Conservation (phyloP, 176 grass and related monocot species). For the Zoysia pacifica region DNA sequence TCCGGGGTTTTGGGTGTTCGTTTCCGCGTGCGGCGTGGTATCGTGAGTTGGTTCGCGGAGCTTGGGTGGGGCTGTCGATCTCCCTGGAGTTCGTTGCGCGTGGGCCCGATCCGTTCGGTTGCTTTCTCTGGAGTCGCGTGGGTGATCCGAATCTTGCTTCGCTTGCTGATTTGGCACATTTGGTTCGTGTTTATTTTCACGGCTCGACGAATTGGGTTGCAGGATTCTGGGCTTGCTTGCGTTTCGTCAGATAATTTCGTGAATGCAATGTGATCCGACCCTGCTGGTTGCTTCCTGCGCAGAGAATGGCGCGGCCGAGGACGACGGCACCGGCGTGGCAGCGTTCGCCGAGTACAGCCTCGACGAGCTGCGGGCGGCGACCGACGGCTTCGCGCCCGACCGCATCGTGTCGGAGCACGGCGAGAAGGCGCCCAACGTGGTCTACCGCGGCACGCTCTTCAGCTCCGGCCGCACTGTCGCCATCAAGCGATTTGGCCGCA, state of each 20-base stretch:
- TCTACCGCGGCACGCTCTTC: slow-evolving; percentile 78
- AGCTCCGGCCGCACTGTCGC: slow-evolving; percentile 56
- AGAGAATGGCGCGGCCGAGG: slow-evolving; percentile 45
- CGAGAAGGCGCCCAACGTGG: slow-evolving; percentile 85
- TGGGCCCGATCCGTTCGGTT: slow-evolving; percentile 27
- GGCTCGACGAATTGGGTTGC: slow-evolving; percentile 10
- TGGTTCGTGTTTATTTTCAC: not conserved
- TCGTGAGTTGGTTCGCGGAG: not conserved
- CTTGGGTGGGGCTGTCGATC: slow-evolving; percentile 20
- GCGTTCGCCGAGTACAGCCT: slow-evolving; percentile 73
- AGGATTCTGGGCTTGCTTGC: not conserved
- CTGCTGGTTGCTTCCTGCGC: not conserved
- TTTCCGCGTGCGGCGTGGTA: slow-evolving; percentile 5
- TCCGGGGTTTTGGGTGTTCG: slow-evolving; percentile 16
- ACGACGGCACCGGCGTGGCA: slow-evolving; percentile 43
- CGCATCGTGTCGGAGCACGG: slow-evolving; percentile 93
- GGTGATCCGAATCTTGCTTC: slow-evolving; percentile 22
- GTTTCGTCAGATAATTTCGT: not conserved
- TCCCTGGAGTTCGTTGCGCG: slow-evolving; percentile 18
- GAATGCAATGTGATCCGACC: slow-evolving; percentile 30
- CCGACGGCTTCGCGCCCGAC: slow-evolving; percentile 73
- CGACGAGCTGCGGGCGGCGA: slow-evolving; percentile 70
- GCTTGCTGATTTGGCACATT: slow-evolving; percentile 26
- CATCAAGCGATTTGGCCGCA: slow-evolving; percentile 69
- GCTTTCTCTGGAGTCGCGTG: slow-evolving; percentile 5